A percentile compares a stretch with the other conserved stretches of the same genome.
These are phyloP conservation scores for Penicillium sp. DNA, from an alignment of 2,329 filamentous ascomycete genomes.

Conservation along the genomic window DNA sequence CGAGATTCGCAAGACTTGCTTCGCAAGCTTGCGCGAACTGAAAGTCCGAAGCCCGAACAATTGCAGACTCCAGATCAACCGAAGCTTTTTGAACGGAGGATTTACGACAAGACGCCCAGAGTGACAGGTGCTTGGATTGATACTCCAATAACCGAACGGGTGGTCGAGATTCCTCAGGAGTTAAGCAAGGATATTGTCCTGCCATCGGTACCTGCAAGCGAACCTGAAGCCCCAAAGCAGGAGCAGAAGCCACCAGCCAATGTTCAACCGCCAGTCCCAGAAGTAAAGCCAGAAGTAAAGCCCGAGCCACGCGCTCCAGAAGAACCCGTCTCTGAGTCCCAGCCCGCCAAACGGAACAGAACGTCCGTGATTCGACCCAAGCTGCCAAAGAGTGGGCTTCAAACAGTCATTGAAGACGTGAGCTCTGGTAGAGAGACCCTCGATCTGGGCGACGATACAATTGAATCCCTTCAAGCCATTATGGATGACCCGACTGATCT, in stretches of 20 bases:
- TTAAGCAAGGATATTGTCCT: constrained; percentile 31
- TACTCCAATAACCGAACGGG: constrained; percentile 49
- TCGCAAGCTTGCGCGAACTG: constrained; percentile 46
- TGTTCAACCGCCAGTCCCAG: constrained; percentile 1
- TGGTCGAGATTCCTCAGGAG: constrained; percentile 30
- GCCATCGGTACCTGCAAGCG: constrained; percentile 19
- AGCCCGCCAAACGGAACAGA: constrained; percentile 23
- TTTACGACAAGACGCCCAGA: constrained; percentile 50
- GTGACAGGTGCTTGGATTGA: constrained; percentile 53
- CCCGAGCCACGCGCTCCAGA: not conserved
- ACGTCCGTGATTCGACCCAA: constrained; percentile 40
- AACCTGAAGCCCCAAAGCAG: constrained; percentile 6
- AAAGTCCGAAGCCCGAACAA: constrained; percentile 39
- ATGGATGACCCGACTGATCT: constrained; percentile 38
- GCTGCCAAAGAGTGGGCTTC: constrained; percentile 48
- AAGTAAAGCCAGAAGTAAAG: constrained; percentile 9
- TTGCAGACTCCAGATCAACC: constrained; percentile 41
- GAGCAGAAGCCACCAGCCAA: constrained; percentile 13
- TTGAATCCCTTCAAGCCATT: constrained; percentile 50
- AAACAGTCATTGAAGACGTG: constrained; percentile 47
- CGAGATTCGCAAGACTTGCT: constrained; percentile 48
- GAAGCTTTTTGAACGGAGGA: constrained; percentile 35
- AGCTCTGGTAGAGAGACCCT: constrained; percentile 44
- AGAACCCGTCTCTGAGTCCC: constrained; percentile 8
- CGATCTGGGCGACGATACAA: constrained; percentile 49